Percentiles rank a stretch among this genome's conserved stretches.
phyloP scores from a whole-genome alignment of 495 filamentous ascomycete species.

The Lophium mytilinum region DNA sequence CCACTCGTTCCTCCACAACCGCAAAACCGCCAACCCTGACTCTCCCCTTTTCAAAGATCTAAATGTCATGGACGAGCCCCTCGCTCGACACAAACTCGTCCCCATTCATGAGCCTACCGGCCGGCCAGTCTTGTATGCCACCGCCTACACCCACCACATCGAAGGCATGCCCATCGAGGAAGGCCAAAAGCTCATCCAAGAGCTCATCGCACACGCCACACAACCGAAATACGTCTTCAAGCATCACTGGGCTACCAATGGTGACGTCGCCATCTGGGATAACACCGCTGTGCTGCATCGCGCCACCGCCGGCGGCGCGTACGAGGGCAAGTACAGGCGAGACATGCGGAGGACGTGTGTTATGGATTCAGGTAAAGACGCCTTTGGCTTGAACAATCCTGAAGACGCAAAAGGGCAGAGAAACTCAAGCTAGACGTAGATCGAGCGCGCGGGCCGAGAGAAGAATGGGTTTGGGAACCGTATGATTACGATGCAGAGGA shows the following conservation, averaged over 20 bases:
- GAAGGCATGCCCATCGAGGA: slow-evolving; percentile 38
- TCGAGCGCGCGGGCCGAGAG: neutral
- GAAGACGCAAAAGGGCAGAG: slow-evolving; percentile 7
- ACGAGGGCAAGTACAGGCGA: slow-evolving; percentile 42
- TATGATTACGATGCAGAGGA: too few species aligned
- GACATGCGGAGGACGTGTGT: slow-evolving; percentile 51
- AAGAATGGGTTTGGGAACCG: too few species aligned
- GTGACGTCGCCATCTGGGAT: slow-evolving; percentile 55
- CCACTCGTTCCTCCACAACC: slow-evolving; percentile 47
- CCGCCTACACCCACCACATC: slow-evolving; percentile 49
- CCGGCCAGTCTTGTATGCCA: slow-evolving; percentile 47
- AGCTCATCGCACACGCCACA: slow-evolving; percentile 41
- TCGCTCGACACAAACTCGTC: slow-evolving; percentile 43
- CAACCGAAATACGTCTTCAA: slow-evolving; percentile 43
- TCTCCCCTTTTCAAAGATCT: slow-evolving; percentile 40
- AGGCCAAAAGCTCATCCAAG: slow-evolving; percentile 36
- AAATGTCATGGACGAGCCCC: slow-evolving; percentile 36
- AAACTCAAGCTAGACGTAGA: neutral
- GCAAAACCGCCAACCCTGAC: slow-evolving; percentile 45
- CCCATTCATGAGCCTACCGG: slow-evolving; percentile 48
- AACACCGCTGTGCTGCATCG: slow-evolving; percentile 50
- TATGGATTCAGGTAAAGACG: slow-evolving; percentile 17
- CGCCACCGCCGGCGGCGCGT: slow-evolving; percentile 40
- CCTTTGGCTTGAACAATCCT: slow-evolving; percentile 22
- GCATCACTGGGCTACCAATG: slow-evolving; percentile 41